These are phyloP conservation scores for Mycosarcoma mackinlayi DNA, from an alignment of 1,284 basidiomycete species.

Conservation along the genomic window DNA sequence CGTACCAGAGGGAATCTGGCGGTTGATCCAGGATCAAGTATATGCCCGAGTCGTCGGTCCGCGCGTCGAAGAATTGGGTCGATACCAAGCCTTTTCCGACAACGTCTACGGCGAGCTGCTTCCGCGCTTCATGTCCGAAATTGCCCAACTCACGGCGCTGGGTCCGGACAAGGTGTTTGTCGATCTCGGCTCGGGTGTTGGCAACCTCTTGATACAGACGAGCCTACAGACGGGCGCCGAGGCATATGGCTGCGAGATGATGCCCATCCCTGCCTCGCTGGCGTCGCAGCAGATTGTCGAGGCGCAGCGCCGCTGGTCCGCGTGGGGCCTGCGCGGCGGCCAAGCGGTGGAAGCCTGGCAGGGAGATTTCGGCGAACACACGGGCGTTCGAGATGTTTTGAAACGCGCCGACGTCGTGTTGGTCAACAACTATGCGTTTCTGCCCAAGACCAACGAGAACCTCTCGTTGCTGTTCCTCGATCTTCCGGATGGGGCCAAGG, in stretches of 20 bases:
- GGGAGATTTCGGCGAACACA: conserved; percentile 71
- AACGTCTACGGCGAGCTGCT: conserved; percentile 70
- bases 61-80: conserved; percentile 70
- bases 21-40: conserved; percentile 71
- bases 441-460: conserved; percentile 71
- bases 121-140: conserved; percentile 69
- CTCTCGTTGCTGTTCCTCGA: conserved; percentile 73
- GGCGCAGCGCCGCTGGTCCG: conserved; percentile 70
- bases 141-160: conserved; percentile 66
- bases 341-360: conserved; percentile 69
- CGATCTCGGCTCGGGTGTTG: conserved; percentile 73
- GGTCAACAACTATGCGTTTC: conserved; percentile 72
- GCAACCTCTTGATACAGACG: conserved; percentile 73
- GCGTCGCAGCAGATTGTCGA: conserved; percentile 71
- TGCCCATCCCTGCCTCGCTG: conserved; percentile 71
- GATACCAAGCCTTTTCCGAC: conserved; percentile 69
- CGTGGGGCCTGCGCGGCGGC: conserved; percentile 71
- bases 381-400: conserved; percentile 67
- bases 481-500: conserved; percentile 71
- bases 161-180: conserved; percentile 69
- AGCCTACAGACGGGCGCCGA: conserved; percentile 72
- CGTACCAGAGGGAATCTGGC: conserved; percentile 70
- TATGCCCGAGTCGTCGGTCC: conserved; percentile 73
- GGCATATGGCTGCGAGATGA: conserved; percentile 72
- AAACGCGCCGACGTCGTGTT: conserved; percentile 72